Conservation (phyloP, 2,329 filamentous ascomycete species). For the Claviceps quebecensis region DNA sequence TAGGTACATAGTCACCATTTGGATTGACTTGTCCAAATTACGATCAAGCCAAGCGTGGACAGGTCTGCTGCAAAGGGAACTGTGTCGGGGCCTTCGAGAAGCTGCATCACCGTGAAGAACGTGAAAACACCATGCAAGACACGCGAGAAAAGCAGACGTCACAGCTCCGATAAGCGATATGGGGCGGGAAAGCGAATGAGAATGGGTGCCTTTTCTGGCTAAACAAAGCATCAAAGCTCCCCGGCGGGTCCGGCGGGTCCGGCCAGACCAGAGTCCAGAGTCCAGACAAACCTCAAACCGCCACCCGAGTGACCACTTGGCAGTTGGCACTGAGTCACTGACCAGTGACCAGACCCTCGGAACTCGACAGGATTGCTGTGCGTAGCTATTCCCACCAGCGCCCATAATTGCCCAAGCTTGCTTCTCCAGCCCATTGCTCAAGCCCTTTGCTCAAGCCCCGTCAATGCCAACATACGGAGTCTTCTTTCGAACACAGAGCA, state of each 20-base stretch:
- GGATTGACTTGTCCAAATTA: too few species aligned
- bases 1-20: too few species aligned
- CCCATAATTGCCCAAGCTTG: background rate
- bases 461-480: background rate
- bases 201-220: conserved; percentile 4
- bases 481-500: too few species aligned
- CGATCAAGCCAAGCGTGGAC: background rate
- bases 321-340: too few species aligned
- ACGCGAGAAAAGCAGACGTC: background rate
- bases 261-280: too few species aligned
- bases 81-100: background rate
- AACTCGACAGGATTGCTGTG: too few species aligned
- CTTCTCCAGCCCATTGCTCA: too few species aligned
- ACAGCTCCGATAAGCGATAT: background rate
- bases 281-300: background rate
- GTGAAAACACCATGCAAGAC: background rate
- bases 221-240: background rate
- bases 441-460: background rate
- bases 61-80: background rate
- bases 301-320: too few species aligned
- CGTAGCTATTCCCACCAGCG: background rate
- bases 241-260: conserved; percentile 6
- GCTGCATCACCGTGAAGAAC: too few species aligned
- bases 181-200: background rate
- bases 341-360: too few species aligned